phyloP scores from a whole-genome alignment of 2,329 filamentous ascomycete genomes.

The Claviceps sp. region DNA sequence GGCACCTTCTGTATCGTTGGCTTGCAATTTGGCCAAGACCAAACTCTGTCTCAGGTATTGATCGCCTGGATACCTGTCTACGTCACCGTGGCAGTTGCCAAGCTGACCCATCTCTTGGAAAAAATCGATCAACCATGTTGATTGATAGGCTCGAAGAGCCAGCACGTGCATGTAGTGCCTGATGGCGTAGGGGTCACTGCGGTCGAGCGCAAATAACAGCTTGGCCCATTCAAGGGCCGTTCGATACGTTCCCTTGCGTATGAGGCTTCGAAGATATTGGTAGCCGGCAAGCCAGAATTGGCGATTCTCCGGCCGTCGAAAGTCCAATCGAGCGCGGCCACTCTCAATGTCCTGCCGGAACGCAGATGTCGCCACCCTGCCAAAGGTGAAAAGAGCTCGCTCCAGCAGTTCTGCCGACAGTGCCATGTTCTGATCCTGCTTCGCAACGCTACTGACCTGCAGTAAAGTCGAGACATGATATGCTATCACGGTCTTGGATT shows the following conservation, averaged over 20 bases:
- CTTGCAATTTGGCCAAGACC: conserved; percentile 61
- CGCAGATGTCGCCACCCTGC: conserved; percentile 71
- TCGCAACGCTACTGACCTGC: conserved; percentile 83
- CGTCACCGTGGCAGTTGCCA: conserved; percentile 7
- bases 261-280: conserved; percentile 74
- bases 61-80: conserved; percentile 26
- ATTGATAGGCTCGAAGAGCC: conserved; percentile 67
- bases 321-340: conserved; percentile 71
- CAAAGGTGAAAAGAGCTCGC: conserved; percentile 83
- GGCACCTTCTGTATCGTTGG: conserved; percentile 52
- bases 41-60: conserved; percentile 65
- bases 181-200: conserved; percentile 71
- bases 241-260: conserved; percentile 84
- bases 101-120: conserved; percentile 30
- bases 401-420: conserved; percentile 80
- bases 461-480: conserved; percentile 92
- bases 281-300: conserved; percentile 87
- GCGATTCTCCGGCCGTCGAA: conserved; percentile 70
- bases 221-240: conserved; percentile 93
- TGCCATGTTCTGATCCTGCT: conserved; percentile 79
- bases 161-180: conserved; percentile 71
- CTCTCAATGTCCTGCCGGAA: conserved; percentile 65
- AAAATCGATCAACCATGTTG: conserved; percentile 62
- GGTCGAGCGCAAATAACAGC: conserved; percentile 62
- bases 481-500: conserved; percentile 26